These are phyloP conservation scores for Prunus mume DNA, from an alignment of 306 rosid species.

Conservation along the genomic window DNA sequence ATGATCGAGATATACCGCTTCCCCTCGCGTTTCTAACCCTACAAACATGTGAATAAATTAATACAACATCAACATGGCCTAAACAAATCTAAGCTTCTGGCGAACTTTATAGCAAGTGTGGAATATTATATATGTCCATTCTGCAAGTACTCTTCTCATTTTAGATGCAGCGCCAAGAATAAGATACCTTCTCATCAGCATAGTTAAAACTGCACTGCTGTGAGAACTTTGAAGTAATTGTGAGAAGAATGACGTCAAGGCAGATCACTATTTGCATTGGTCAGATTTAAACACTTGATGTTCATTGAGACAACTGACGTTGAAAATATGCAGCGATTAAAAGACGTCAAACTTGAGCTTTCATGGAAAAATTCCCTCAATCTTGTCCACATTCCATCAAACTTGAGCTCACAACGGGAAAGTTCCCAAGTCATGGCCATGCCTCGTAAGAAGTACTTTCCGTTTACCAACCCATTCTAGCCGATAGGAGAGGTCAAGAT, in stretches of 20 bases:
- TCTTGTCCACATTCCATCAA: neutral
- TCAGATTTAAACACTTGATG: neutral
- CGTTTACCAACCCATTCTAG: constrained; percentile 70
- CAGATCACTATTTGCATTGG: neutral
- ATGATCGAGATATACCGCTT: neutral
- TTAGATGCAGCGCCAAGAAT: no score
- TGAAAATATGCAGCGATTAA: neutral
- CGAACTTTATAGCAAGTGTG: neutral
- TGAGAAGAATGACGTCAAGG: neutral
- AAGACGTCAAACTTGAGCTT: neutral
- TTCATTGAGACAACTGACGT: neutral
- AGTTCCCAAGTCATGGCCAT: constrained; percentile 70
- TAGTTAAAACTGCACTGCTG: neutral
- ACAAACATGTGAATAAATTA: constrained; percentile 3
- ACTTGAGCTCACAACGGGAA: constrained; percentile 33
- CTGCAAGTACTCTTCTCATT: neutral
- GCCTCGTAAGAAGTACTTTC: constrained; percentile 63
- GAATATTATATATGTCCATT: neutral
- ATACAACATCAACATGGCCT: constrained; percentile 2
- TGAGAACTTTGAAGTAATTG: neutral
- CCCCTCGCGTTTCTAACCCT: neutral
- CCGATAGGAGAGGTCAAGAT: constrained; percentile 82
- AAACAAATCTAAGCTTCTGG: constrained; percentile 2
- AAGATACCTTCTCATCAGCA: neutral
- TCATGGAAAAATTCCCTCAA: constrained; percentile 9